These are phyloP conservation scores for Venustampulla echinocandica DNA, from an alignment of 495 filamentous ascomycete genomes.

Conservation along the genomic window DNA sequence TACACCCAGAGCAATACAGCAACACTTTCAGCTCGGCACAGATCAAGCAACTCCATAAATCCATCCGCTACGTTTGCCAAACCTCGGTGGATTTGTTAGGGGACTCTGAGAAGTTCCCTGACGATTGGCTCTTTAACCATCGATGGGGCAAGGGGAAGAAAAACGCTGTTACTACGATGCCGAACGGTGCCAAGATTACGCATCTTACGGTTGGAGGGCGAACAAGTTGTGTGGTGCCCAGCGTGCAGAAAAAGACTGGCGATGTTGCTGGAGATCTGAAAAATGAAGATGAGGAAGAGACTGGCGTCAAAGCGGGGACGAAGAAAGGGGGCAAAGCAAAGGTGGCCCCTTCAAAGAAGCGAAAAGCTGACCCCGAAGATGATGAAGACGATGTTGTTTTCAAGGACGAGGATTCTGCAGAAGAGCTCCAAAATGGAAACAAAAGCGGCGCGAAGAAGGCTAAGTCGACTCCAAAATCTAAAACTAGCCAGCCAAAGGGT, in stretches of 20 bases:
- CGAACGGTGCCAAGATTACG: slow-evolving; percentile 74
- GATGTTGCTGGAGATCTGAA: slow-evolving; percentile 20
- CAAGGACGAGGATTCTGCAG: not conserved
- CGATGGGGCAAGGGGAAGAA: slow-evolving; percentile 89
- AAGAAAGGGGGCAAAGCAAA: slow-evolving; percentile 25
- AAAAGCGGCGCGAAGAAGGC: slow-evolving; percentile 21
- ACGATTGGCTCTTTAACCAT: slow-evolving; percentile 86
- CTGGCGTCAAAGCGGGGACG: slow-evolving; percentile 30
- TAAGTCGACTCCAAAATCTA: not conserved
- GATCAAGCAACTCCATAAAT: slow-evolving; percentile 60
- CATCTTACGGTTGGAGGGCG: slow-evolving; percentile 81
- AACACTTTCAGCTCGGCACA: slow-evolving; percentile 69
- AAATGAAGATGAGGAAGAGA: slow-evolving; percentile 13
- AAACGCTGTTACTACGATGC: slow-evolving; percentile 52
- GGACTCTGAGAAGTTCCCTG: slow-evolving; percentile 75
- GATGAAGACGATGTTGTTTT: slow-evolving; percentile 4
- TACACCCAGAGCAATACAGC: slow-evolving; percentile 89
- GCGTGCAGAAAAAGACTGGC: slow-evolving; percentile 67
- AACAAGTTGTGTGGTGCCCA: slow-evolving; percentile 79
- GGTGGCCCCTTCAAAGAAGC: slow-evolving; percentile 12
- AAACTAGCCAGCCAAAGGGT: not conserved
- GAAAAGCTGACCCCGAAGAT: not conserved
- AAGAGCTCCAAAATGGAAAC: slow-evolving; percentile 11
- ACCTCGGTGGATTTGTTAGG: slow-evolving; percentile 70
- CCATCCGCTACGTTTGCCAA: slow-evolving; percentile 69